Conservation (phyloP, 2,329 filamentous ascomycete genomes). For the Hyphodiscus sp. region DNA sequence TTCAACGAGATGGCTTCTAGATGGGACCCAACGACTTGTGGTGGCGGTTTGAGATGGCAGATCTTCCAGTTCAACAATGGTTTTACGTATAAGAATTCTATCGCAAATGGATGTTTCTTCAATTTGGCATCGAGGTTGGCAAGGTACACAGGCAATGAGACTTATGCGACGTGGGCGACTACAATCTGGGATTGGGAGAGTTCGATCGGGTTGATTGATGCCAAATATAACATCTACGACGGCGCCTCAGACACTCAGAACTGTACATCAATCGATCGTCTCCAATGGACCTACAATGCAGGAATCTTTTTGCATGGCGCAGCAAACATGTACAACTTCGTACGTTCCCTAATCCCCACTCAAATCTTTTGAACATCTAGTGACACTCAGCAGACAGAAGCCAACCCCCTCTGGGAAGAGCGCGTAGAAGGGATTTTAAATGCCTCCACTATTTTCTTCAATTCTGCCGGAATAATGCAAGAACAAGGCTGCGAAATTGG, state of each 20-base stretch:
- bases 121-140: conserved; percentile 60
- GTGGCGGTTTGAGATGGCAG: conserved; percentile 77
- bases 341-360: conserved; percentile 26
- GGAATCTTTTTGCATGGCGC: conserved; percentile 58
- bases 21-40: conserved; percentile 63
- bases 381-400: conserved; percentile 22
- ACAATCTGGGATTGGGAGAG: conserved; percentile 65
- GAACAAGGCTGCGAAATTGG: conserved; percentile 47
- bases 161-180: conserved; percentile 72
- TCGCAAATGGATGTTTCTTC: conserved; percentile 56
- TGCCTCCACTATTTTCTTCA: conserved; percentile 49
- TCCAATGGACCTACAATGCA: conserved; percentile 64
- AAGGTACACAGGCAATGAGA: conserved; percentile 68
- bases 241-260: conserved; percentile 50
- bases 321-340: conserved; percentile 41
- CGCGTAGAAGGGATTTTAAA: conserved; percentile 51
- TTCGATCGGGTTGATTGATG: conserved; percentile 49
- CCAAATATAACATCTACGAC: conserved; percentile 49
- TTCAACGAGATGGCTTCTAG: conserved; percentile 62
- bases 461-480: conserved; percentile 38
- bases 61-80: conserved; percentile 77
- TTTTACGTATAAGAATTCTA: conserved; percentile 67
- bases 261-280: conserved; percentile 50
- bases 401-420: conserved; percentile 44
- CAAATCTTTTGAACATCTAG: not conserved